These are phyloP conservation scores for Heimioporus sp. DNA, from an alignment of 768 basidiomycete species.

Conservation along the genomic window DNA sequence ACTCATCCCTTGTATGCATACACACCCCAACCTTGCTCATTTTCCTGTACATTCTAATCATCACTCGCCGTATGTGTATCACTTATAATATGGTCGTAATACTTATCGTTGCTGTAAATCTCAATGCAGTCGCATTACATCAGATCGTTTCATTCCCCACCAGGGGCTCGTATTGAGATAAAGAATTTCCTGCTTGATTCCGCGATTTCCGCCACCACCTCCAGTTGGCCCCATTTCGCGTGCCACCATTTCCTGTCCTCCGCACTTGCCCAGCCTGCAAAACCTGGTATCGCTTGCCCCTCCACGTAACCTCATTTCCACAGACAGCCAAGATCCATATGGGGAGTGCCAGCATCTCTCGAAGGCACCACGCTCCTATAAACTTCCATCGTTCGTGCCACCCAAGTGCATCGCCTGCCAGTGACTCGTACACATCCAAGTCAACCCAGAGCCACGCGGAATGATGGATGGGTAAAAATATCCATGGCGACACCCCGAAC, in stretches of 20 bases:
- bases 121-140: conserved; percentile 19
- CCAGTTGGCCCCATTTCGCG: conserved; percentile 23
- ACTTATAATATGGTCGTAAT: conserved; percentile 31
- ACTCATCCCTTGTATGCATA: conserved; percentile 13
- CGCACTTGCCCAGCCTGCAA: conserved; percentile 69
- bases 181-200: conserved; percentile 8
- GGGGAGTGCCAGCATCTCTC: conserved; percentile 85
- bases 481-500: conserved; percentile 48
- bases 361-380: conserved; percentile 69
- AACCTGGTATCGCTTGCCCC: conserved; percentile 77
- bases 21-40: conserved; percentile 27
- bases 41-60: conserved; percentile 37
- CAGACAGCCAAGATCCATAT: conserved; percentile 83
- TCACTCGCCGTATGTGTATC: conserved; percentile 30
- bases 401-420: conserved; percentile 65
- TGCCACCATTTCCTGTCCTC: conserved; percentile 20
- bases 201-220: conserved; percentile 23
- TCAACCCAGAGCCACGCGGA: conserved; percentile 75
- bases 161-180: conserved; percentile 18
- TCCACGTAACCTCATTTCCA: conserved; percentile 84
- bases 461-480: conserved; percentile 61
- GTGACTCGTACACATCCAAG: conserved; percentile 74
- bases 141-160: conserved; percentile 13
- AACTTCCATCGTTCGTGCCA: conserved; percentile 53
- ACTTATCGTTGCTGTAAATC: conserved; percentile 28